A percentile compares a stretch with the other conserved stretches of the same genome.
Conservation (phyloP, 2,329 filamentous ascomycete species). For the Apiospora hydei region DNA sequence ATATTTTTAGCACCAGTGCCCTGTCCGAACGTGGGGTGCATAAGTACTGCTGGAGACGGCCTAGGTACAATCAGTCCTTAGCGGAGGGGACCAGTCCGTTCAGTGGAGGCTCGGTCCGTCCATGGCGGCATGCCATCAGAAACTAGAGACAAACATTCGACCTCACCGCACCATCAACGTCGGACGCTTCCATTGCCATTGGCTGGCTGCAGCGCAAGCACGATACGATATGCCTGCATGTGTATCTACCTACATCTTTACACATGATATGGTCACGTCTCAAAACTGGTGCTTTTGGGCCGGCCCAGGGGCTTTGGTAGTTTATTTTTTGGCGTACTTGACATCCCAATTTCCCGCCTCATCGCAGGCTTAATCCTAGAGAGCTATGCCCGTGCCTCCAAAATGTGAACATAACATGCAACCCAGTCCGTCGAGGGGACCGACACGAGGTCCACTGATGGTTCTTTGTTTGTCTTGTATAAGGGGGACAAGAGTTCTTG, state of each 20-base stretch:
- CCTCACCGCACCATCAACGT: neutral
- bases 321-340: neutral
- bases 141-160: neutral
- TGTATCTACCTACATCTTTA: neutral
- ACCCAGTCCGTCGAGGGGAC: slow-evolving; percentile 12
- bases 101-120: slow-evolving; percentile 11
- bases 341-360: slow-evolving; percentile 17
- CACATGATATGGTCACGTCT: neutral
- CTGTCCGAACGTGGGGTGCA: slow-evolving; percentile 1
- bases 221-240: neutral
- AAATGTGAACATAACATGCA: slow-evolving; percentile 19
- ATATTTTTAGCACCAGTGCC: neutral
- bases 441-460: neutral
- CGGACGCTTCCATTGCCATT: neutral
- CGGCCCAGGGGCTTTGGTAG: neutral
- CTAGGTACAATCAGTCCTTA: neutral
- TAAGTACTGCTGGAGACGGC: neutral
- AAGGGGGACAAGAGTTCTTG: neutral
- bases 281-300: neutral
- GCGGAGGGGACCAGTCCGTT: neutral
- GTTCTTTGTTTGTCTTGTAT: neutral
- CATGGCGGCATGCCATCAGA: neutral
- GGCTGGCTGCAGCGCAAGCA: neutral
- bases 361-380: slow-evolving; percentile 21
- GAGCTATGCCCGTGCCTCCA: neutral